Evolutionary conservation across 169 alveolate species (phyloP).

Genomic region (Eimeria necatrix): DNA sequence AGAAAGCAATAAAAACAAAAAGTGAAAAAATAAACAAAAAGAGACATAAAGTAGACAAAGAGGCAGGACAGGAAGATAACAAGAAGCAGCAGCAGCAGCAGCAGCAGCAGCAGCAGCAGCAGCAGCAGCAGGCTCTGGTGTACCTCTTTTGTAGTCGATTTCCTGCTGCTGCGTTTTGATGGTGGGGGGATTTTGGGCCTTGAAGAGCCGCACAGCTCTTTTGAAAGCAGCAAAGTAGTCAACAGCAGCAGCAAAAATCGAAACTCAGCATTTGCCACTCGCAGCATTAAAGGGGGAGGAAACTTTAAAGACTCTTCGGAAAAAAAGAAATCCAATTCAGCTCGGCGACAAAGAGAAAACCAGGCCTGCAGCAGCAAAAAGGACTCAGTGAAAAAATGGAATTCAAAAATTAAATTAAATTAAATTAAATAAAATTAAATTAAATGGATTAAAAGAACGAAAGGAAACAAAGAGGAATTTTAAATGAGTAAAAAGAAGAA

Average conservation of each 20-base stretch:
- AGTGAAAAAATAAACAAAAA: not conserved
- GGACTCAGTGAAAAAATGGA: not conserved
- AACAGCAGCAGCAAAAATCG: constrained; percentile 32
- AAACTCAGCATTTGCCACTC: constrained; percentile 74
- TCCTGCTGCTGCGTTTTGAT: constrained; percentile 26
- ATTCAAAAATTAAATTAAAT: not conserved
- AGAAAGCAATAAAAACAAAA: not conserved
- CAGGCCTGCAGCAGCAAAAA: constrained; percentile 21
- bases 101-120: constrained; percentile 3
- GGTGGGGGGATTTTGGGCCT: not conserved
- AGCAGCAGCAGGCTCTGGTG: not conserved
- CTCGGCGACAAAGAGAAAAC: constrained; percentile 75
- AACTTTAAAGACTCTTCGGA: not conserved
- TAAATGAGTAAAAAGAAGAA: no score
- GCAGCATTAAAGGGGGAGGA: constrained; percentile 53
- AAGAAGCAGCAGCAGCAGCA: not conserved
- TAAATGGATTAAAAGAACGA: not conserved
- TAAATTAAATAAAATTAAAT: not conserved
- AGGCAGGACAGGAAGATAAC: not conserved
- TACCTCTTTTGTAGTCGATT: constrained; percentile 40
- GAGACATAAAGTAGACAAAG: not conserved
- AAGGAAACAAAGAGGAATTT: no score
- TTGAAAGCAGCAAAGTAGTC: constrained; percentile 27
- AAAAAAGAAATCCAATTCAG: constrained; percentile 53
- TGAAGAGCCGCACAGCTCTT: not conserved